Conservation (phyloP, 1,284 basidiomycete species). For the Meripilus lineatus region DNA sequence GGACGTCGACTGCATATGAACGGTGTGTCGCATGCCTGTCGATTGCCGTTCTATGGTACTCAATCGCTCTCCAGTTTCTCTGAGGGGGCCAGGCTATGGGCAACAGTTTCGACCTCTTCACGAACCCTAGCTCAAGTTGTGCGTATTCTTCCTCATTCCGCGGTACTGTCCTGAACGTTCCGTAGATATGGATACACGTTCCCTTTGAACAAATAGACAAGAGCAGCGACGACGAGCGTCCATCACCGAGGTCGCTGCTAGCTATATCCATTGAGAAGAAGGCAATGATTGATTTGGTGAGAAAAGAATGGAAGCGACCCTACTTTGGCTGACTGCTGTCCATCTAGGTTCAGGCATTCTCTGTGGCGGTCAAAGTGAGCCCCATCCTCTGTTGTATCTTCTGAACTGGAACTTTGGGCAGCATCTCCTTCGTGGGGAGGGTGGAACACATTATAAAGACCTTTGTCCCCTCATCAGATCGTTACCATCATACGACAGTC, state of each 20-base stretch:
- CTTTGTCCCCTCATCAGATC: constrained; percentile 39
- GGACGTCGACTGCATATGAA: constrained; percentile 56
- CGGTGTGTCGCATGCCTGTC: constrained; percentile 38
- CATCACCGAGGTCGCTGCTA: constrained; percentile 34
- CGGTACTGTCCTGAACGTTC: not conserved
- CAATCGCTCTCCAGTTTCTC: constrained; percentile 52
- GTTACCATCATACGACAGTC: constrained; percentile 52
- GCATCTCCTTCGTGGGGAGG: constrained; percentile 40
- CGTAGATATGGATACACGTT: constrained; percentile 60
- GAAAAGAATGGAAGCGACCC: too few species aligned
- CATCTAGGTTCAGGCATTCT: constrained; percentile 53
- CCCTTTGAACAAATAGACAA: constrained; percentile 41
- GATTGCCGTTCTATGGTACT: not conserved
- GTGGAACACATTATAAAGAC: constrained; percentile 41
- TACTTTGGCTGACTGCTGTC: not conserved
- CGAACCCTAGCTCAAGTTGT: constrained; percentile 53
- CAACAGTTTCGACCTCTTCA: constrained; percentile 46
- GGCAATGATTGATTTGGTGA: constrained; percentile 68
- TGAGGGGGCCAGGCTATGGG: constrained; percentile 62
- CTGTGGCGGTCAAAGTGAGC: constrained; percentile 53
- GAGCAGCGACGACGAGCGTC: too few species aligned
- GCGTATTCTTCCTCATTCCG: constrained; percentile 11
- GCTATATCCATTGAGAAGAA: constrained; percentile 66
- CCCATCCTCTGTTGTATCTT: not conserved
- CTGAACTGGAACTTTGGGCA: constrained; percentile 6